Evolutionary conservation across 805 yeast species (phyloP).

Genomic region (Groenewaldozyma salmanticensis): DNA sequence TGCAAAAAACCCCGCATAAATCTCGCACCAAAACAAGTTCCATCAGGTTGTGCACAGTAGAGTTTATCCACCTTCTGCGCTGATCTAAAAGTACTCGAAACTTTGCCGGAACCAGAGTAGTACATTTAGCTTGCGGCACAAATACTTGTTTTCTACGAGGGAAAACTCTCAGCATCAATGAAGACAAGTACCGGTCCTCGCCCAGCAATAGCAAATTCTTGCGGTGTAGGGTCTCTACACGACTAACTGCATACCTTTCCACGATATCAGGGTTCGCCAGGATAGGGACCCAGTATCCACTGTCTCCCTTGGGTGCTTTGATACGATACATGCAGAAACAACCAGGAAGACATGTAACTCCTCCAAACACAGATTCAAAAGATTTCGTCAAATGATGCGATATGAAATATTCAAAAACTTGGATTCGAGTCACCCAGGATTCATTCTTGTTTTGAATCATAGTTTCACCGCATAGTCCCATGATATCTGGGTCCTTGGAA

Average conservation of each 20-base stretch:
- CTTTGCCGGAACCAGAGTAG: constrained; percentile 78
- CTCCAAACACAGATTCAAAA: constrained; percentile 86
- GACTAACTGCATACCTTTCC: constrained; percentile 82
- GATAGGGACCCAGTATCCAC: constrained; percentile 87
- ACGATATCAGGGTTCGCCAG: constrained; percentile 91
- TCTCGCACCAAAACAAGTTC: constrained; percentile 78
- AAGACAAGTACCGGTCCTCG: constrained; percentile 80
- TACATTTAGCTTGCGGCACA: constrained; percentile 85
- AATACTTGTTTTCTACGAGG: constrained; percentile 83
- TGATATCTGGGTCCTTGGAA: constrained; percentile 74
- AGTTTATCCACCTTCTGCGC: constrained; percentile 94
- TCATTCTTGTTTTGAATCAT: constrained; percentile 75
- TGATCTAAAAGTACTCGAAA: constrained; percentile 77
- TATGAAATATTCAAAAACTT: constrained; percentile 88
- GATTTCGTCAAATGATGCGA: constrained; percentile 94
- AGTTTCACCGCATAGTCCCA: constrained; percentile 96
- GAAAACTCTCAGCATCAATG: constrained; percentile 80
- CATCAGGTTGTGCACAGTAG: constrained; percentile 86
- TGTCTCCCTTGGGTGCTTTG: constrained; percentile 74
- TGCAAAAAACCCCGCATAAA: constrained; percentile 88
- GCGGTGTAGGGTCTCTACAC: constrained; percentile 71
- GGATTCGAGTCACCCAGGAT: constrained; percentile 88
- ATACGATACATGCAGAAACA: constrained; percentile 91
- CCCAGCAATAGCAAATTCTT: constrained; percentile 81
- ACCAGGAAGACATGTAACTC: constrained; percentile 93